These are phyloP conservation scores for Candolleomyces eurysporus DNA, from an alignment of 768 basidiomycete genomes.

Conservation along the genomic window DNA sequence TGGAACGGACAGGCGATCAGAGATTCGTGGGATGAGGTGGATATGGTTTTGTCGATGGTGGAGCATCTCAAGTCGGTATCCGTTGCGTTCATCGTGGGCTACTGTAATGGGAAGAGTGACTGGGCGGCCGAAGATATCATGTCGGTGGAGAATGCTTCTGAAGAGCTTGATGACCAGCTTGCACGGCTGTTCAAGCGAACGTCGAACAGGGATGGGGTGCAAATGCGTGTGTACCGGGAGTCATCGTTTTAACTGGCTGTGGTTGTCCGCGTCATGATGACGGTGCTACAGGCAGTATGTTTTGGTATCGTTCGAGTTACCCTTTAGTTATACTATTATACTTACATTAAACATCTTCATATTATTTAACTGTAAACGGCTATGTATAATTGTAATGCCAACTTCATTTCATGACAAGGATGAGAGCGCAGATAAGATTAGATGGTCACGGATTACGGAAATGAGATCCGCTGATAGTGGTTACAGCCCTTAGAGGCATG, in stretches of 20 bases:
- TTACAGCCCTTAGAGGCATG: too few relatives aligned
- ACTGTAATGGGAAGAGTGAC: not conserved
- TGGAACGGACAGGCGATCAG: not conserved
- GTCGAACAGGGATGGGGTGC: not conserved
- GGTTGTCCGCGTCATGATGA: not conserved
- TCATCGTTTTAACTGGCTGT: not conserved
- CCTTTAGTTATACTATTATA: too few relatives aligned
- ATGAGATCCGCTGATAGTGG: too few relatives aligned
- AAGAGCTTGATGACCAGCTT: not conserved
- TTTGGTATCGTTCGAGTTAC: not conserved
- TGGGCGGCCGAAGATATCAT: not conserved
- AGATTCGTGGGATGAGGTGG: not conserved
- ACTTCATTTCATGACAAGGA: too few relatives aligned
- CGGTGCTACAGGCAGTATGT: not conserved
- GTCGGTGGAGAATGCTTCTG: not conserved
- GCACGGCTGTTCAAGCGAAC: not conserved
- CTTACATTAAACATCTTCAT: too few relatives aligned
- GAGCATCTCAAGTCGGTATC: not conserved
- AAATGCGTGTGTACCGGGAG: not conserved
- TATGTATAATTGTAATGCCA: too few relatives aligned
- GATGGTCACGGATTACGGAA: too few relatives aligned
- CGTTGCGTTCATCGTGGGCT: not conserved
- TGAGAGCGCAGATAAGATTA: too few relatives aligned
- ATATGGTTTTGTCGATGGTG: not conserved
- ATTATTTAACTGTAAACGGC: too few relatives aligned